phyloP scores from a whole-genome alignment of 2,329 filamentous ascomycete genomes.

The Fusarium lateritium region DNA sequence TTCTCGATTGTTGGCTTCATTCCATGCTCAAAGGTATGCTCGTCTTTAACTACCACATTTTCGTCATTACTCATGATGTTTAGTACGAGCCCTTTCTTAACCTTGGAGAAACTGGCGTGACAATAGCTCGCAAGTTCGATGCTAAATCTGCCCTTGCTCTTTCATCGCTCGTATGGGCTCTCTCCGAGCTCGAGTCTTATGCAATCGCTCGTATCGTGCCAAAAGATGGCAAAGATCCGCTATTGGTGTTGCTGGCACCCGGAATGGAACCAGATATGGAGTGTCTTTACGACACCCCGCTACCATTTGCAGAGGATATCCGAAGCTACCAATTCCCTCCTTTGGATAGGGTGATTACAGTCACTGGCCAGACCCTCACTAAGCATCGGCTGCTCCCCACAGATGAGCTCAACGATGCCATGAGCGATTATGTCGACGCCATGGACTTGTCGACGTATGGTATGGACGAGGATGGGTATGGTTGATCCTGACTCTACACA shows the following conservation, averaged over 20 bases:
- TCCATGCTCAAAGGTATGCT: slow-evolving; percentile 74
- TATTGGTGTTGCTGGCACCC: slow-evolving; percentile 84
- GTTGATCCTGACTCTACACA: background rate
- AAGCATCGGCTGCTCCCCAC: slow-evolving; percentile 88
- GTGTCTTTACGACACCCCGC: slow-evolving; percentile 88
- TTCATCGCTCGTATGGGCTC: slow-evolving; percentile 89
- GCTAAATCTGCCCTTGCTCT: slow-evolving; percentile 87
- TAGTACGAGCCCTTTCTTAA: slow-evolving; percentile 88
- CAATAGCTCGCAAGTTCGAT: slow-evolving; percentile 82
- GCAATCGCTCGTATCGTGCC: slow-evolving; percentile 87
- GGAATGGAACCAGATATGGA: slow-evolving; percentile 84
- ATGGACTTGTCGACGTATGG: slow-evolving; percentile 87
- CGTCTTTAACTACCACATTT: background rate
- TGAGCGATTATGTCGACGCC: slow-evolving; percentile 91
- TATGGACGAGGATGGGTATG: slow-evolving; percentile 81
- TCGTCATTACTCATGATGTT: slow-evolving; percentile 21
- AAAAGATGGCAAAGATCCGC: slow-evolving; percentile 86
- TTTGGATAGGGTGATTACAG: slow-evolving; percentile 86
- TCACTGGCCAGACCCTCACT: slow-evolving; percentile 84
- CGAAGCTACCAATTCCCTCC: slow-evolving; percentile 93
- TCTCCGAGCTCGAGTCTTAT: slow-evolving; percentile 87
- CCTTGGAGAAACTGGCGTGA: slow-evolving; percentile 85
- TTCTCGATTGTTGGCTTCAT: slow-evolving; percentile 93
- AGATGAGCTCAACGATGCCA: slow-evolving; percentile 80
- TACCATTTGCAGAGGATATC: slow-evolving; percentile 95